These are phyloP conservation scores for Silene coronaria DNA, from an alignment of 179 eudicot species.

Conservation along the genomic window DNA sequence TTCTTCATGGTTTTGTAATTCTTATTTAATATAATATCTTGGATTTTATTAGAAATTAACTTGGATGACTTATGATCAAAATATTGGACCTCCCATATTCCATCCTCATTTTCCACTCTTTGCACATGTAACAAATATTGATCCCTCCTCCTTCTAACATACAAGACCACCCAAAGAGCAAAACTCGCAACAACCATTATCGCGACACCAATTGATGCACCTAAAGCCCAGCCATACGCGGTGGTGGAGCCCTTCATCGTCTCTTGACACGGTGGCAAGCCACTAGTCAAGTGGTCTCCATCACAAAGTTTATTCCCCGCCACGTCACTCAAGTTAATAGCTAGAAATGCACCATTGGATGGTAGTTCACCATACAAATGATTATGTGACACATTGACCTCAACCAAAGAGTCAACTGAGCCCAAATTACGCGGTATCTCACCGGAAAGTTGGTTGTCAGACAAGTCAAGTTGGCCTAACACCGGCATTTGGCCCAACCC, in stretches of 20 bases:
- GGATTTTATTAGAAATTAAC: constrained; percentile 27
- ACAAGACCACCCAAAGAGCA: constrained; percentile 17
- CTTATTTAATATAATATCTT: constrained; percentile 33
- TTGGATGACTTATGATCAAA: constrained; percentile 39
- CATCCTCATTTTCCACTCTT: constrained; percentile 39
- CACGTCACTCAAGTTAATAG: constrained; percentile 56
- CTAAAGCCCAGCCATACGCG: constrained; percentile 39
- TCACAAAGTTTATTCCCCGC: constrained; percentile 60
- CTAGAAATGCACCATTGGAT: constrained; percentile 62
- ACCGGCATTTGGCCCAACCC: constrained; percentile 60
- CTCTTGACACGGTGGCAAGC: constrained; percentile 52
- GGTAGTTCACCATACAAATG: constrained; percentile 61
- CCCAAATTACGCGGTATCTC: constrained; percentile 57
- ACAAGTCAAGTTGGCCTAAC: constrained; percentile 68
- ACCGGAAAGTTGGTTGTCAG: constrained; percentile 58
- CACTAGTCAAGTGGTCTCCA: constrained; percentile 24
- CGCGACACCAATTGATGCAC: constrained; percentile 7
- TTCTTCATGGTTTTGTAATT: constrained; percentile 23
- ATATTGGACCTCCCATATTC: constrained; percentile 53
- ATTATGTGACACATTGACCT: constrained; percentile 67
- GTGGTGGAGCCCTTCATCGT: constrained; percentile 18
- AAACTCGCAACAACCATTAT: constrained; percentile 18
- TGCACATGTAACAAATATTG: constrained; percentile 19
- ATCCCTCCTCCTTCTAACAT: constrained; percentile 19
- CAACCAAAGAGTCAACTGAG: constrained; percentile 51